Evolutionary conservation across 805 yeast genomes (phyloP).

Genomic region (Torulaspora quercuum): DNA sequence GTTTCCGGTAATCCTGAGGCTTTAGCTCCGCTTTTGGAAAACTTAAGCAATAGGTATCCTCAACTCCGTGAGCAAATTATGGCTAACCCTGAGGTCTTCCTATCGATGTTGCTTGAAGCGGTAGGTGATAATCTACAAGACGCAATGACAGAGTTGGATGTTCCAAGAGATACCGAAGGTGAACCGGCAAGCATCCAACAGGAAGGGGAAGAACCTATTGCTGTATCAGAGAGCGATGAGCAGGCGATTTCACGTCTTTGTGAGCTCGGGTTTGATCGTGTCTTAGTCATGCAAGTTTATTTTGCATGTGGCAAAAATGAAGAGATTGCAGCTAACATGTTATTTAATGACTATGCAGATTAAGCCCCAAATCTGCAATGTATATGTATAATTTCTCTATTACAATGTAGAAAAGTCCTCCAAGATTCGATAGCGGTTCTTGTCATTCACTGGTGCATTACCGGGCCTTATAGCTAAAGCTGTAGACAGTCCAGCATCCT

Average conservation of each 20-base stretch:
- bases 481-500: conserved; percentile 56
- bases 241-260: conserved; percentile 86
- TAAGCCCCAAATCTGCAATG: conserved; percentile 5
- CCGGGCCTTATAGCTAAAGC: conserved; percentile 70
- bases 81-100: conserved; percentile 84
- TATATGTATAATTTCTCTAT: conserved; percentile 12
- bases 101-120: conserved; percentile 65
- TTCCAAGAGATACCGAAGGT: conserved; percentile 27
- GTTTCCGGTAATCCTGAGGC: conserved; percentile 84
- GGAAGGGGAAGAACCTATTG: conserved; percentile 42
- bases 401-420: conserved; percentile 33
- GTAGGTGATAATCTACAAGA: conserved; percentile 52
- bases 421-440: conserved; percentile 28
- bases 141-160: conserved; percentile 33
- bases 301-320: conserved; percentile 98
- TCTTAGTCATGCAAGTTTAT: conserved; percentile 85
- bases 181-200: conserved; percentile 38
- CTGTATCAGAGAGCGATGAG: conserved; percentile 77
- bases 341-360: conserved; percentile 59
- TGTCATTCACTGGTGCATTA: conserved; percentile 49
- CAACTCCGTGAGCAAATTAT: conserved; percentile 77
- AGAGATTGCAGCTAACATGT: conserved; percentile 90
- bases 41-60: conserved; percentile 77
- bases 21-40: conserved; percentile 78
- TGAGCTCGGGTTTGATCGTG: conserved; percentile 89